Conservation (phyloP, 257 asterid genomes). For the Solanum chmielewskii region DNA sequence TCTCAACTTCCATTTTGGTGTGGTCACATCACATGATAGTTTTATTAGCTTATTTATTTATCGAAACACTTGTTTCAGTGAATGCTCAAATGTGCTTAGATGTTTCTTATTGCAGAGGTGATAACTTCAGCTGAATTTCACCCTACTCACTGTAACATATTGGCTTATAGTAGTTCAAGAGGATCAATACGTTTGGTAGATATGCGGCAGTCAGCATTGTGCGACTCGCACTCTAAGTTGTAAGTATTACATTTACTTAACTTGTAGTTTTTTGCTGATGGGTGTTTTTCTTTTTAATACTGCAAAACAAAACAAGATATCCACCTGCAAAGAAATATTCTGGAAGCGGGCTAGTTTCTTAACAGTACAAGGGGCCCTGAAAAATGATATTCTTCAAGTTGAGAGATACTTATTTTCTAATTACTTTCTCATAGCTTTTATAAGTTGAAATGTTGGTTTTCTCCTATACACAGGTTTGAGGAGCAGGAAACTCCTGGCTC, state of each 20-base stretch:
- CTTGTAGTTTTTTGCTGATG: background rate
- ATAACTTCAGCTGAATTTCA: conserved; percentile 90
- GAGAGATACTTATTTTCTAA: background rate
- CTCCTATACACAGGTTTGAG: conserved; percentile 71
- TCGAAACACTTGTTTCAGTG: background rate
- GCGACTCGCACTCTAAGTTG: conserved; percentile 81
- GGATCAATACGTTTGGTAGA: conserved; percentile 88
- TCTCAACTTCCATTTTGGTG: background rate
- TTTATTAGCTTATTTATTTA: background rate
- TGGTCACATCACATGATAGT: background rate
- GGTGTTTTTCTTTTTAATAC: background rate
- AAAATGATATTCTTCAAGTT: background rate
- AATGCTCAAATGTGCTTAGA: background rate
- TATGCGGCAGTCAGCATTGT: conserved; percentile 83
- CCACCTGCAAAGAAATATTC: background rate
- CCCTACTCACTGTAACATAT: conserved; percentile 78
- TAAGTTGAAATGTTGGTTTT: conserved; percentile 12
- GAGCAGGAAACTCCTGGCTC: conserved; percentile 98
- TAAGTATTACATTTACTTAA: conserved; percentile 20
- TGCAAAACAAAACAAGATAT: background rate
- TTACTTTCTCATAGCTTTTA: conserved; percentile 1
- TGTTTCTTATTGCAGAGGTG: conserved; percentile 57
- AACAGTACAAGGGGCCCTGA: background rate
- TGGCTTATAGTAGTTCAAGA: conserved; percentile 85
- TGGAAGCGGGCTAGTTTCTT: background rate